These are phyloP conservation scores for Polygonum aviculare DNA, from an alignment of 148 eudicot species.

Conservation along the genomic window DNA sequence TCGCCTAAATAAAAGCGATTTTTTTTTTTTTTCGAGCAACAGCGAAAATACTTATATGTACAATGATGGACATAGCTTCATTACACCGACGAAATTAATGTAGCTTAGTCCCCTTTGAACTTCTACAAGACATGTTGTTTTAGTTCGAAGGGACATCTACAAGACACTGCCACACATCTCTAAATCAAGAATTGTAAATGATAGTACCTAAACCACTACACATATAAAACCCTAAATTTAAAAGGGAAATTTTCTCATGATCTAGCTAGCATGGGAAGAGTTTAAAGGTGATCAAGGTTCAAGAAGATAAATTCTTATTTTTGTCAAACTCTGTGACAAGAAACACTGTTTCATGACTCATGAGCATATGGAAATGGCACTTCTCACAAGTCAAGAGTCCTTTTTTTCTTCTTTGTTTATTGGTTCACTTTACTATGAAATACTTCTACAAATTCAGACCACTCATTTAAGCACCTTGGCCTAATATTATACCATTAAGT, in stretches of 20 bases:
- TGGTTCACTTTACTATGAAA: conserved; percentile 1
- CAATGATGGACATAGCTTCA: too few species aligned
- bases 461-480: not conserved
- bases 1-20: too few species aligned
- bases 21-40: too few species aligned
- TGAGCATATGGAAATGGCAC: not conserved
- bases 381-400: not conserved
- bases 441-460: not conserved
- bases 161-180: too few species aligned
- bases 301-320: not conserved
- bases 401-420: not conserved
- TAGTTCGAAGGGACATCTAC: too few species aligned
- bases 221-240: not conserved
- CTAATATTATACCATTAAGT: not conserved
- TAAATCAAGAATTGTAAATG: not conserved
- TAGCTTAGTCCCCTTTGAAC: too few species aligned
- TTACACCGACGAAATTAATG: too few species aligned
- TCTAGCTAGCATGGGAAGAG: not conserved
- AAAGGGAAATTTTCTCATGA: not conserved
- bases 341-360: not conserved
- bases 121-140: too few species aligned
- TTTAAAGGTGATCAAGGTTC: not conserved
- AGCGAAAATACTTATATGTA: too few species aligned
- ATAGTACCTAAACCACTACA: not conserved
- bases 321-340: conserved; percentile 1